These are phyloP conservation scores for Backusella morwellensis DNA, from an alignment of 192 early-diverging fungal genomes.

Conservation along the genomic window DNA sequence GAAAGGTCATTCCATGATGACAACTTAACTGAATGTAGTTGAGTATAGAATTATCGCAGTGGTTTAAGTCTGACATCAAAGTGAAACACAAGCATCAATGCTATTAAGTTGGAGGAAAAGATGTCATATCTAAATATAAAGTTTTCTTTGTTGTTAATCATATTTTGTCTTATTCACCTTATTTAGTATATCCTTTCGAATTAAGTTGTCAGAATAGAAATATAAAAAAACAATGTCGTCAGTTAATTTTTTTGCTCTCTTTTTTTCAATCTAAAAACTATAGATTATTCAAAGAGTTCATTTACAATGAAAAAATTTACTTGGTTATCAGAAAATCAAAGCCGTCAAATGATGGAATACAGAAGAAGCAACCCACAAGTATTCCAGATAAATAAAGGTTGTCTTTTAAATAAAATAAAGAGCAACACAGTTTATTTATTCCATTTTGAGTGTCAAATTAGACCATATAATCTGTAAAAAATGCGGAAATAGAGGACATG, in stretches of 20 bases:
- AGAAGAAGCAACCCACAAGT: not conserved
- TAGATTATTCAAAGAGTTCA: not conserved
- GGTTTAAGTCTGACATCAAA: not conserved
- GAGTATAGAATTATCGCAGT: too few relatives aligned
- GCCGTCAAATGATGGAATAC: not conserved
- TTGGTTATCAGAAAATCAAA: not conserved
- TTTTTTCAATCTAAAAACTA: not conserved
- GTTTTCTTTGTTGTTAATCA: not conserved
- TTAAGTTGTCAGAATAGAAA: not conserved
- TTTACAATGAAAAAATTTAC: not conserved
- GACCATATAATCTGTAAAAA: not conserved
- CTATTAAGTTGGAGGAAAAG: not conserved
- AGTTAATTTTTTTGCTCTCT: not conserved
- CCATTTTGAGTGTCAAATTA: not conserved
- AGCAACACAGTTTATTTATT: not conserved
- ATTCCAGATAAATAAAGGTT: not conserved
- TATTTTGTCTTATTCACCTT: not conserved
- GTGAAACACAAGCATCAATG: not conserved
- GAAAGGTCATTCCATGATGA: not conserved
- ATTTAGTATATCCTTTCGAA: not conserved
- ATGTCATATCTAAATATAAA: not conserved
- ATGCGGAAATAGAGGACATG: not conserved
- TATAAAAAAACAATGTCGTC: not conserved
- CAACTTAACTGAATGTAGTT: not conserved
- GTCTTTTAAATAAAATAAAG: not conserved